A percentile compares a stretch with the other conserved stretches of the same genome.
Evolutionary conservation across 2,329 filamentous ascomycete species (phyloP).

Genomic region (Beauveria asiatica): DNA sequence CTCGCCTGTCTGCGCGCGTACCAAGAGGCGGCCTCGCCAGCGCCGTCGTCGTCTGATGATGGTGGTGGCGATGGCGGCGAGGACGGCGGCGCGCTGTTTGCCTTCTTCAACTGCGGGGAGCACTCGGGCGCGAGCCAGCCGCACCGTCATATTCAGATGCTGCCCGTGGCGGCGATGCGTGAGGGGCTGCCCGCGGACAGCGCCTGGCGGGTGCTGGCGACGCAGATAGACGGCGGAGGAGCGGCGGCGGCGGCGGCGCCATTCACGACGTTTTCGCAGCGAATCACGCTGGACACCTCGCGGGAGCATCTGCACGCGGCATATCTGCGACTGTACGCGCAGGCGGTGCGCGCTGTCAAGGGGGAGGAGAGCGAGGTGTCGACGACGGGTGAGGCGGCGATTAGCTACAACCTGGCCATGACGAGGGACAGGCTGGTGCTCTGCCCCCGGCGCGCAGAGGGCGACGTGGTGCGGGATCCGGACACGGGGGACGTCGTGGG

Average conservation of each 20-base stretch:
- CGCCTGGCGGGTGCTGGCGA: slow-evolving; percentile 42
- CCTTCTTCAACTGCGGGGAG: slow-evolving; percentile 62
- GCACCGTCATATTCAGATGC: slow-evolving; percentile 63
- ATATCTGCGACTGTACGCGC: slow-evolving; percentile 41
- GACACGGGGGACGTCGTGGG: slow-evolving; percentile 30
- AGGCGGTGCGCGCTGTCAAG: slow-evolving; percentile 32
- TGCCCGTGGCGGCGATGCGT: slow-evolving; percentile 56
- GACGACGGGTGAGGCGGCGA: slow-evolving; percentile 34
- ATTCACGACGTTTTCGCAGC: slow-evolving; percentile 36
- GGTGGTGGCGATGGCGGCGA: slow-evolving; percentile 5
- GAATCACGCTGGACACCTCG: slow-evolving; percentile 26
- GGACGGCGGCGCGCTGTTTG: slow-evolving; percentile 41
- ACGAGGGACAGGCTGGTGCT: slow-evolving; percentile 45
- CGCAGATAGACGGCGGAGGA: slow-evolving; percentile 21
- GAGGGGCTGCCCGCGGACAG: slow-evolving; percentile 33
- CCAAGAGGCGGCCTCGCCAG: slow-evolving; percentile 14
- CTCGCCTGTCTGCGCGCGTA: slow-evolving; percentile 55
- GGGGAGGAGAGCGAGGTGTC: slow-evolving; percentile 9
- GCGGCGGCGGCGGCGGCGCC: slow-evolving; percentile 26
- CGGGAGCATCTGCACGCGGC: slow-evolving; percentile 28
- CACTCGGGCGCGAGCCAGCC: slow-evolving; percentile 64
- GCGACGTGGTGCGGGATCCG: slow-evolving; percentile 24
- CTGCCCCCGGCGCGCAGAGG: slow-evolving; percentile 46
- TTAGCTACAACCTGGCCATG: slow-evolving; percentile 58
- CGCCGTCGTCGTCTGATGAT: not conserved